Base-by-base conservation (phyloP, 1,284 basidiomycete genomes). In the Ustilago cynodontis region DNA sequence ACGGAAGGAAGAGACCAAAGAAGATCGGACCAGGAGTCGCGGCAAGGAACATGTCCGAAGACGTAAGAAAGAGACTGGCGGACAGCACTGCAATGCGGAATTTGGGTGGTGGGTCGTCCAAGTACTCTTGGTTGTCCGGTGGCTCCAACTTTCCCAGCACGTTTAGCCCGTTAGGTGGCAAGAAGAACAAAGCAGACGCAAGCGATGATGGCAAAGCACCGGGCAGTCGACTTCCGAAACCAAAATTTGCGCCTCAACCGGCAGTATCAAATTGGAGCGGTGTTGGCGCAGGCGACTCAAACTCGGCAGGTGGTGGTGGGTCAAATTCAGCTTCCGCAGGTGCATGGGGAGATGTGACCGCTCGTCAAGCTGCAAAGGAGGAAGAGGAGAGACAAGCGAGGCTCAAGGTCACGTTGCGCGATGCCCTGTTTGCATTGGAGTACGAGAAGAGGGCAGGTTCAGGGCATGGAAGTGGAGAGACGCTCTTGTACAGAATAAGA, bases 51-150 rank as follows among this genome's bases (percentile, higher is more conserved):
- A 78, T 85, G 70, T 79, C 79, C 13, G 84, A 85, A 52, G 84
- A 85, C 33, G 80, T 85, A 52, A 77, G 81, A 14, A 82, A 82
- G 65, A 65, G 80, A 37, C 53, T 85, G 13, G 83, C 84, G 2
- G 81, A 85, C 59, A 85, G 82, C 57, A 85, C 84, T 11, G 83
- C 83, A 3, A 83, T 85, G 77, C 70, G 81, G n/a, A 78, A 82
- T 37, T 53, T 84, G 29, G 81, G 79, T 14, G 79, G 74, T 41
- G 71, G 75, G 7, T 66, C 79, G 57, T 62, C 66, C 24, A 83
- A 80, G 60, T 81, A 82, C 49, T 68, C 81, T 9, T 80, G 81
- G 79, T 69, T 81, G 7, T 76, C 76, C 10, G 56, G 74, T 33
- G 59, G 59, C 37, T 63, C 57, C 28, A 45, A 62, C 11, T 59